A percentile compares a stretch with the other conserved stretches of the same genome.
Evolutionary conservation across 2,329 filamentous ascomycete species (phyloP).

Genomic region (Elsinoe arachidis): DNA sequence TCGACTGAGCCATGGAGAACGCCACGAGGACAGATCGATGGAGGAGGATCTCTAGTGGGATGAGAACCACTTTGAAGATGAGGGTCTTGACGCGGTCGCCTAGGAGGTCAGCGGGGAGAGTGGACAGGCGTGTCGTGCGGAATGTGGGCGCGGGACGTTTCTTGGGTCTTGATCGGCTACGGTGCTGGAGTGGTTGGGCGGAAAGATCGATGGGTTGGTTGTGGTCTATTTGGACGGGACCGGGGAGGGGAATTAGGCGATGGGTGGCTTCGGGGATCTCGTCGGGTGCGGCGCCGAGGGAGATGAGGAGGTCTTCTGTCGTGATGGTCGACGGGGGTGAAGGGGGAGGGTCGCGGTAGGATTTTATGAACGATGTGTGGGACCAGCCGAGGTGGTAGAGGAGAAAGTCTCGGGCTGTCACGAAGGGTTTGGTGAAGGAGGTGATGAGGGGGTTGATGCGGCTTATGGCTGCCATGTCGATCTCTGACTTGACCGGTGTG

Average conservation of each 20-base stretch:
- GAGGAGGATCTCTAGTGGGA: neutral
- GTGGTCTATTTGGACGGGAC: neutral
- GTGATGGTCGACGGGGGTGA: neutral
- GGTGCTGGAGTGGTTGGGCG: too few species aligned
- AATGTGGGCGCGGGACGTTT: neutral
- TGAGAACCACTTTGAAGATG: neutral
- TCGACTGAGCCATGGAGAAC: neutral
- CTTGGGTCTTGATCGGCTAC: neutral
- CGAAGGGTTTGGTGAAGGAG: neutral
- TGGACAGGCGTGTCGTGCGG: conserved; percentile 4
- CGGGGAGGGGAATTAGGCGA: neutral
- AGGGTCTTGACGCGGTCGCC: neutral
- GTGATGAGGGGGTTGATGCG: neutral
- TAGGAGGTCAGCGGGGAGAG: conserved; percentile 4
- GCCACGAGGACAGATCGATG: neutral
- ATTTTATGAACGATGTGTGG: neutral
- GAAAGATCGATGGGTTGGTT: neutral
- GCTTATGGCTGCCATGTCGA: neutral
- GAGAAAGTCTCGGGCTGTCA: neutral
- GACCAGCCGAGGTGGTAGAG: neutral
- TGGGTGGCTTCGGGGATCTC: neutral
- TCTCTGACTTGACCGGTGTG: neutral
- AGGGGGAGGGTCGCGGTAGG: neutral
- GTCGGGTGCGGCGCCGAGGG: neutral
- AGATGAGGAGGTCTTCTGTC: neutral